Conservation (phyloP, 805 yeast genomes). For the Saturnispora halmiae region DNA sequence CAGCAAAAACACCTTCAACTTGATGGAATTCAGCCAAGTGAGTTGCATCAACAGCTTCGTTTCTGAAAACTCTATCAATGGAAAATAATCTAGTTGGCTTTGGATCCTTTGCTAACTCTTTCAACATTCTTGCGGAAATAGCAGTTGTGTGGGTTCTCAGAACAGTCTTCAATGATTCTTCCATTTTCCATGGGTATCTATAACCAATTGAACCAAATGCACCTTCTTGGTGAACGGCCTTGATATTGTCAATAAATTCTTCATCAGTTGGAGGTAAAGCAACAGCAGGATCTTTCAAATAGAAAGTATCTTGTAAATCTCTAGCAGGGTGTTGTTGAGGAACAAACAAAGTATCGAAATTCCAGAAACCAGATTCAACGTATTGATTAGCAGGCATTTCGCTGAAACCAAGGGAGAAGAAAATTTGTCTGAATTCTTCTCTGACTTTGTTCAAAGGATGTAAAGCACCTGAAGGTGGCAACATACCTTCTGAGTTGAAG, state of each 20-base stretch:
- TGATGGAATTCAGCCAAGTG: constrained; percentile 99
- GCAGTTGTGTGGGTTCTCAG: constrained; percentile 98
- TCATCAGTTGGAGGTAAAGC: constrained; percentile 81
- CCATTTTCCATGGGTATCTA: constrained; percentile 94
- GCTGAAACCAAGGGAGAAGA: constrained; percentile 95
- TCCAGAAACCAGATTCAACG: constrained; percentile 98
- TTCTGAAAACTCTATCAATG: constrained; percentile 97
- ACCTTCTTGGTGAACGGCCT: constrained; percentile 81
- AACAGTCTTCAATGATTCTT: constrained; percentile 84
- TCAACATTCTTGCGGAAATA: constrained; percentile 79
- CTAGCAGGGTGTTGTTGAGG: constrained; percentile 99
- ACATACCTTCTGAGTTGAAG: constrained; percentile 89
- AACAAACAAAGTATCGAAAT: constrained; percentile 89
- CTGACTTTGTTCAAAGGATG: constrained; percentile 96
- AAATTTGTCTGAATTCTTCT: constrained; percentile 95
- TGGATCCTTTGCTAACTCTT: constrained; percentile 79
- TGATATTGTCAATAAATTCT: constrained; percentile 67
- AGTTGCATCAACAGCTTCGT: constrained; percentile 99
- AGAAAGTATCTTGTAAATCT: constrained; percentile 97
- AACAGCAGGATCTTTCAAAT: constrained; percentile 81
- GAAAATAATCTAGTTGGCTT: constrained; percentile 87
- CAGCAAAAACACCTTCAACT: constrained; percentile 98
- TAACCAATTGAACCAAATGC: constrained; percentile 94
- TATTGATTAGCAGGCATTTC: constrained; percentile 99
- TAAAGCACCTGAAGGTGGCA: constrained; percentile 82